phyloP scores from a whole-genome alignment of 2,329 filamentous ascomycete species.

The Apiospora hydei region DNA sequence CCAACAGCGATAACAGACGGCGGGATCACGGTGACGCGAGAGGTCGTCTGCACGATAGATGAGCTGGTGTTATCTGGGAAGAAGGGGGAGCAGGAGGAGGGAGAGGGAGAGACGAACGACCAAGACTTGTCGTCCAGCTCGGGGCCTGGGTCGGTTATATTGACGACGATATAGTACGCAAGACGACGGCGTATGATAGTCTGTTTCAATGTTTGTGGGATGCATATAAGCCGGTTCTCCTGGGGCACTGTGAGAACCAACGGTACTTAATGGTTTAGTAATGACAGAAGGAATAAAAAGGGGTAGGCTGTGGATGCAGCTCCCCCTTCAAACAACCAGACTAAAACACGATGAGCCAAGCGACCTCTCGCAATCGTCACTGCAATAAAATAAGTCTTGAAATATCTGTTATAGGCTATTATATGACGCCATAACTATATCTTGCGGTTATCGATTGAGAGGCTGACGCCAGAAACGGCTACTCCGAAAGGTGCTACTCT shows the following conservation, averaged over 20 bases:
- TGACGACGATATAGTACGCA: background rate
- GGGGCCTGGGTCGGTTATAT: background rate
- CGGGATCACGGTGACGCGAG: slow-evolving; percentile 6
- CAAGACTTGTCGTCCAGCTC: slow-evolving; percentile 5
- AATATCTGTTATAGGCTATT: too few species aligned
- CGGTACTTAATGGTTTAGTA: background rate
- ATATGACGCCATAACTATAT: too few species aligned
- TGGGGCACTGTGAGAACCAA: background rate
- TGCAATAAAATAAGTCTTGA: too few species aligned
- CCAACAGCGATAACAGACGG: background rate
- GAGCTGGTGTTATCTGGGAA: background rate
- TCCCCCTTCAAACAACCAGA: background rate
- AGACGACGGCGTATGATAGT: background rate
- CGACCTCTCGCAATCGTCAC: too few species aligned
- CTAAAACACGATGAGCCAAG: too few species aligned
- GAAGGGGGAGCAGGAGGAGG: background rate
- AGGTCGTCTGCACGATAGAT: background rate
- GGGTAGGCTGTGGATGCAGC: background rate
- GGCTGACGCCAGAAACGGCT: too few species aligned
- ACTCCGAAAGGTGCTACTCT: too few species aligned
- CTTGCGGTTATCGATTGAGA: too few species aligned
- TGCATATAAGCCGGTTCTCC: background rate
- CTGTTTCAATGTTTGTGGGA: background rate
- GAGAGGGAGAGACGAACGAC: background rate
- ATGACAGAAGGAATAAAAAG: background rate